Evolutionary conservation across 805 yeast genomes (phyloP), one percentile per base, ranked within the genome.

Genomic region (Wickerhamomyces tratensis): DNA sequence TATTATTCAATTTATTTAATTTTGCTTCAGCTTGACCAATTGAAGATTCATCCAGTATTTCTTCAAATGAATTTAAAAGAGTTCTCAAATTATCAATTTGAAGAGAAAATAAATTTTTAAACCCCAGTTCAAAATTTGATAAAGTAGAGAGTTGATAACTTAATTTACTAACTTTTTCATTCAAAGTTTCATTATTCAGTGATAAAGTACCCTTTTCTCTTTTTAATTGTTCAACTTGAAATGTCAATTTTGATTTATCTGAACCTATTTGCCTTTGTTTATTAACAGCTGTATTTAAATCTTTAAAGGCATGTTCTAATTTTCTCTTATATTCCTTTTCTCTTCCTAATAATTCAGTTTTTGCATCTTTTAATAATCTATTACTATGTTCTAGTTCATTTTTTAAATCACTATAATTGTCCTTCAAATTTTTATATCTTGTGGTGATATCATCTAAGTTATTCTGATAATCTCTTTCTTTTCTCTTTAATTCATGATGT

Each of bases 11-110:
- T 42, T 65, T 63, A 7, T 67, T 64, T 29, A 80, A 59, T 49
- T 79, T 74, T 25, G 64, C 63, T 25, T 69, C 65, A 7, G 86
- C 82, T 42, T 78, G 84, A n/a, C 64, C 62, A 14, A 79, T 67
- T 0, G 86, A 79, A 5, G 66, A 52, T 41, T 72, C 74, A 45
- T 82, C 86, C 4, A 82, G 66, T 3, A 80, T 68, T 47, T 72
- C 70, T 35, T 72, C 69, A 43, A 79, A 70, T 1, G 74, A 65
- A 15, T 63, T 61, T 36, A 79, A 62, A n/a, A 78, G 54, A 46
- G 67, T 75, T 12, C 72, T 68, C 38, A 77, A 69, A 45, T 72
- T 74, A 6, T 64, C 58, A 3, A 74, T 54, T 43, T 74, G 77
- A 9, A 62, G 49, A 5, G 56, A 58, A 12, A 66, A 57, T 4